A percentile compares a stretch with the other conserved stretches of the same genome.
Conservation (phyloP, 2,329 filamentous ascomycete species). For the Fusarium sp. region DNA sequence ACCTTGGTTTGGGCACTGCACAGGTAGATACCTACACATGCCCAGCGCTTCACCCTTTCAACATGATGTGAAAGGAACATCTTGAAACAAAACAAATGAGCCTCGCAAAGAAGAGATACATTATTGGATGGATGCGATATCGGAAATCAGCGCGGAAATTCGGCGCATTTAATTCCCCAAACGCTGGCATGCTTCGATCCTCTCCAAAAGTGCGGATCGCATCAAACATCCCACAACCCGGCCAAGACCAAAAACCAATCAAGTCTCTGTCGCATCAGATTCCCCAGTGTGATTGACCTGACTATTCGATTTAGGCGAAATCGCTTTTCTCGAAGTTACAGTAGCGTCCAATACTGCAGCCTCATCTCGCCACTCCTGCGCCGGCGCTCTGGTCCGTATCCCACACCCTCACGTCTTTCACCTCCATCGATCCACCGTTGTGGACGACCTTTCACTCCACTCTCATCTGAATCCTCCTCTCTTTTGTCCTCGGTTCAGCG, state of each 20-base stretch:
- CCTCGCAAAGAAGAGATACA: too few species aligned
- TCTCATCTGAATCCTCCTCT: constrained; percentile 12
- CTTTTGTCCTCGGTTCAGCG: constrained; percentile 18
- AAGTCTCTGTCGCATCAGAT: constrained; percentile 40
- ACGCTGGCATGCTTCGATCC: constrained; percentile 19
- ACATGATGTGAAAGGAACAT: not conserved
- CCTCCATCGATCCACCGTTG: not conserved
- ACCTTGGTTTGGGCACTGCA: constrained; percentile 25
- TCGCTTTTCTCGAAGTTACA: constrained; percentile 24
- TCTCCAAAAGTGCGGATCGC: constrained; percentile 41
- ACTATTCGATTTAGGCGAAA: constrained; percentile 35
- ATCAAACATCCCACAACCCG: constrained; percentile 32
- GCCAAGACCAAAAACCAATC: constrained; percentile 27
- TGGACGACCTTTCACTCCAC: constrained; percentile 25
- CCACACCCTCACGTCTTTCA: constrained; percentile 28
- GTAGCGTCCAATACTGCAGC: constrained; percentile 22
- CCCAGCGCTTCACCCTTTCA: not conserved
- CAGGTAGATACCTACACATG: constrained; percentile 14
- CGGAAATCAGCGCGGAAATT: constrained; percentile 34
- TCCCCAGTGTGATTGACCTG: constrained; percentile 25
- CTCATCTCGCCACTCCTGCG: constrained; percentile 42
- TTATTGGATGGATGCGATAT: constrained; percentile 17
- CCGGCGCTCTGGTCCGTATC: constrained; percentile 31
- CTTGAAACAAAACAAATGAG: constrained; percentile 7
- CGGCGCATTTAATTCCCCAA: constrained; percentile 18